Evolutionary conservation across 306 rosid species (phyloP).

Genomic region (Casuarina equisetifolia): DNA sequence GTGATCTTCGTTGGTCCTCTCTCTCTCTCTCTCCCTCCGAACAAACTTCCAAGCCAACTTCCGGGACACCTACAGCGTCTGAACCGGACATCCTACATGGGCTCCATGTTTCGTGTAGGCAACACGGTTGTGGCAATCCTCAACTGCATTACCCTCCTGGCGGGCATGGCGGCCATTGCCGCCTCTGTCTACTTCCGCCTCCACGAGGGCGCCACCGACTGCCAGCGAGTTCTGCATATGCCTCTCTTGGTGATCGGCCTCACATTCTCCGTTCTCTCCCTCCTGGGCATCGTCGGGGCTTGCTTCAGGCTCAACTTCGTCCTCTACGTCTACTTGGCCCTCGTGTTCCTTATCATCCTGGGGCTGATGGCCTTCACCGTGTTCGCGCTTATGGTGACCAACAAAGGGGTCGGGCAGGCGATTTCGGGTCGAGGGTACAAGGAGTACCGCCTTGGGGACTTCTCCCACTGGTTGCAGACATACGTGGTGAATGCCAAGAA

Average conservation of each 20-base stretch:
- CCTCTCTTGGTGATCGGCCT: slow-evolving; percentile 60
- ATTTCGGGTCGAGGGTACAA: slow-evolving; percentile 52
- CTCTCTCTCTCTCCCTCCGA: background rate
- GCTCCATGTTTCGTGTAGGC: slow-evolving; percentile 54
- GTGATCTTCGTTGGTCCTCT: background rate
- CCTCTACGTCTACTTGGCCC: slow-evolving; percentile 49
- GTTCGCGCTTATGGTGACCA: slow-evolving; percentile 58
- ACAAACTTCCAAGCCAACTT: background rate
- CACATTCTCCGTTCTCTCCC: slow-evolving; percentile 44
- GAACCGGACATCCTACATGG: background rate
- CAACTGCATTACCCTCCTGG: slow-evolving; percentile 47
- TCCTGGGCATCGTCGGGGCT: slow-evolving; percentile 61
- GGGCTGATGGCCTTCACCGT: slow-evolving; percentile 56
- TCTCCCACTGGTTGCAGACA: slow-evolving; percentile 68
- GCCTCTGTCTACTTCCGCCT: slow-evolving; percentile 40
- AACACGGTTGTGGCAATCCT: slow-evolving; percentile 59
- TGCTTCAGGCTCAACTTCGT: slow-evolving; percentile 44
- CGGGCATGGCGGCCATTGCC: slow-evolving; percentile 48
- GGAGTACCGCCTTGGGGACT: slow-evolving; percentile 54
- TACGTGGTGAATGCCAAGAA: slow-evolving; percentile 57
- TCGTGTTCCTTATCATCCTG: slow-evolving; percentile 52
- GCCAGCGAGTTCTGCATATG: slow-evolving; percentile 56
- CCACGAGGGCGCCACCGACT: slow-evolving; percentile 43
- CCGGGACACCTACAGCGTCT: background rate
- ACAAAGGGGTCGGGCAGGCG: slow-evolving; percentile 47